Evolutionary conservation across 208 protist genomes (phyloP).

Genomic region (Acanthamoeba castellanii): DNA sequence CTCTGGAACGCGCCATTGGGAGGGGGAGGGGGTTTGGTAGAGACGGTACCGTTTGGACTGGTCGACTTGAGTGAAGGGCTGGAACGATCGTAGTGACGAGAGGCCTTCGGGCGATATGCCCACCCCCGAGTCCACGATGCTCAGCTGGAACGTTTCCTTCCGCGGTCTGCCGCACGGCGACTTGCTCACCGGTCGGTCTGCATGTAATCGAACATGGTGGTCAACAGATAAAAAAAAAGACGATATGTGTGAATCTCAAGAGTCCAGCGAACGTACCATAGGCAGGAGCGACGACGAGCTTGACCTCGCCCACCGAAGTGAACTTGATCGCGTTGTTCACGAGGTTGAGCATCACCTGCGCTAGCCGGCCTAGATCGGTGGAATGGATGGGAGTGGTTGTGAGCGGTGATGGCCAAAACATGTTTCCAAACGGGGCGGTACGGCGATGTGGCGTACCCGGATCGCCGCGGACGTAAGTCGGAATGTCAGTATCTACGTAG

Average conservation of each 20-base stretch:
- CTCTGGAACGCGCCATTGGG: neutral
- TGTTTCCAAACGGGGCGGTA: neutral
- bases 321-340: conserved; percentile 76
- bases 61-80: conserved; percentile 64
- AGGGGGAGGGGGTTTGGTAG: neutral
- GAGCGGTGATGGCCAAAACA: neutral
- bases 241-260: neutral
- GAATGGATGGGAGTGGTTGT: neutral
- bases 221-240: neutral
- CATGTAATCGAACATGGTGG: neutral
- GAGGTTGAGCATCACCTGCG: conserved; percentile 70
- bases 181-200: neutral
- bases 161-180: neutral
- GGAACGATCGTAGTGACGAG: neutral
- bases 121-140: conserved; percentile 59
- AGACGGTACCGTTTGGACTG: conserved; percentile 29
- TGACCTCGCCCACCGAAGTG: conserved; percentile 54
- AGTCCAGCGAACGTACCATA: neutral
- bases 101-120: conserved; percentile 51
- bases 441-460: neutral
- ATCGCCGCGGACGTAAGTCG: conserved; percentile 63
- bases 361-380: conserved; percentile 7
- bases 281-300: conserved; percentile 14
- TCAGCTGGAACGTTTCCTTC: conserved; percentile 33
- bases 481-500: conserved; percentile 46